Conservation (phyloP, 2,329 filamentous ascomycete species). For the Thermomyces lanuginosus region DNA sequence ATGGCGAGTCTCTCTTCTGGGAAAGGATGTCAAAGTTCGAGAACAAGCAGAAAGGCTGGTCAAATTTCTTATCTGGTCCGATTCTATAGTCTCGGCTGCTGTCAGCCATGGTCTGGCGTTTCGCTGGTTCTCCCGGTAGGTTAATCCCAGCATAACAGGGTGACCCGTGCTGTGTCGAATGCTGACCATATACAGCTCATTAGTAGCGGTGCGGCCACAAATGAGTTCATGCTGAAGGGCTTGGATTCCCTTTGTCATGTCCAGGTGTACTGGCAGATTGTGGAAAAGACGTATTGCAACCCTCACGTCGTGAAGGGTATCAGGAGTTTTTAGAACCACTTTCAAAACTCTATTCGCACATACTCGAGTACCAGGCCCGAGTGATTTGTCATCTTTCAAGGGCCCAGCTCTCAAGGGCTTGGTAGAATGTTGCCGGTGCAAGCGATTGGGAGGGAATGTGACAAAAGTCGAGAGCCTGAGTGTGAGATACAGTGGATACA, state of each 20-base stretch:
- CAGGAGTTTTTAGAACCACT: slow-evolving; percentile 3
- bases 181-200: neutral
- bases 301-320: neutral
- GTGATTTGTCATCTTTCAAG: slow-evolving; percentile 6
- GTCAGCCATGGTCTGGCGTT: slow-evolving; percentile 13
- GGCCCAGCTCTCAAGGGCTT: slow-evolving; percentile 4
- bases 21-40: slow-evolving; percentile 5
- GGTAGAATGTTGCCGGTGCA: slow-evolving; percentile 7
- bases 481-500: neutral
- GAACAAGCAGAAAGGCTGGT: slow-evolving; percentile 5
- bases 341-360: slow-evolving; percentile 10
- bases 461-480: neutral
- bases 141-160: neutral
- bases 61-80: slow-evolving; percentile 4
- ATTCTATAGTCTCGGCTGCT: slow-evolving; percentile 3
- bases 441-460: neutral
- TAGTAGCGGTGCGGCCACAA: slow-evolving; percentile 1
- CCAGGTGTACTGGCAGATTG: slow-evolving; percentile 10
- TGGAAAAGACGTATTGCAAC: slow-evolving; percentile 6
- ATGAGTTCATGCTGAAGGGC: slow-evolving; percentile 11
- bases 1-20: slow-evolving; percentile 9
- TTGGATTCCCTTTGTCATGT: slow-evolving; percentile 9
- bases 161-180: too few relatives aligned
- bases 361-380: slow-evolving; percentile 7
- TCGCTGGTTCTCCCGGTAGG: slow-evolving; percentile 11